Base-by-base conservation (phyloP, 176 grass and related monocot genomes). In the Thinopyrum elongatum region DNA sequence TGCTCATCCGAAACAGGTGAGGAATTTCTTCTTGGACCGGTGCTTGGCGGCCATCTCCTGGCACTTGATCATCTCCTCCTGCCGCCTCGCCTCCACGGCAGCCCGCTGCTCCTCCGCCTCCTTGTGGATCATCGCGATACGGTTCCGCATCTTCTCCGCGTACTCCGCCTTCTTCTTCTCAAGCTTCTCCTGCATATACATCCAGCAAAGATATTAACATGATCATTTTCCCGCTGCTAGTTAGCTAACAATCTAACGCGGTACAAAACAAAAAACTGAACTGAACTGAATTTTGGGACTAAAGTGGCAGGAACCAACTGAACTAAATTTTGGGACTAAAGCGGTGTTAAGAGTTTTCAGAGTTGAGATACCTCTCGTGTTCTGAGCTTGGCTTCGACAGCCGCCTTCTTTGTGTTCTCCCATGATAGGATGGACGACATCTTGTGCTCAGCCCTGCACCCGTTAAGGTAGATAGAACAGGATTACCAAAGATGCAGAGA, bases 81-180 rank as follows among this genome's bases (percentile, higher is more conserved):
- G 85, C 0, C 83, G 80, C 70, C 13, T 79, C 1, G 90, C 90
- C 75, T 92, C 85, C 0, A 86, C 85, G 1, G 57, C 10, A 1
- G 88, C 83, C 31, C 83, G 85, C 85, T 82, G 83, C 76, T 92
- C 90, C 74, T 92, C 93, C 7, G 93, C 88, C 61, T 59, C 74
- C 78, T 73, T 92, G 85, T 90, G 93, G 65, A 95, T 82, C 47
- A 10, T 65, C 2, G 93, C 87, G 0, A 78, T 4, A 53, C 80
- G 81, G 85, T 95, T 92, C 65, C 87, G 81, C 90, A 95, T 86
- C 86, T 90, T 92, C 85, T 90, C 90, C 1, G 88, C 67, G 55
- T 86, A 77, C 60, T 89, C 86, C 3, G 89, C 92, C 76, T 85
- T 89, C 13, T 89, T 85, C 80, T 69, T 94, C 36, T 94, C 92